Evolutionary conservation across 495 filamentous ascomycete genomes (phyloP), one percentile per base, ranked within the genome.

Genomic region (Neurospora sp.): DNA sequence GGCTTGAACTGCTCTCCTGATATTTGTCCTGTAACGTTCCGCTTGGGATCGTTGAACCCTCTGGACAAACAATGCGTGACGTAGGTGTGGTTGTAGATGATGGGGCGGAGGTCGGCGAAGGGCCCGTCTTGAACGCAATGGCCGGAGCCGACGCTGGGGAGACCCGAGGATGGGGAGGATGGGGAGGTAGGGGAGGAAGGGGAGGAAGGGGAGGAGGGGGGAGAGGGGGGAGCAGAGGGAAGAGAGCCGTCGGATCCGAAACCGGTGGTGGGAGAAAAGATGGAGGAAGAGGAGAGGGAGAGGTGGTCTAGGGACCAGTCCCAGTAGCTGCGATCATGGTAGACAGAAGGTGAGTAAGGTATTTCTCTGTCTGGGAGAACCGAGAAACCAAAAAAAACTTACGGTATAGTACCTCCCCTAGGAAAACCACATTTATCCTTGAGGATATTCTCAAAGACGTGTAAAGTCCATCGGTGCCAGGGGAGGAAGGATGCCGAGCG

Each of bases 21-120:
- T 0, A 46, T 72, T 0, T 23, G 4, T 0, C 70, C 70, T 0
- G 39, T 72, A 0, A 8, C 8, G 18, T 72, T n/a, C 4, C 39
- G 40, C 8, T 72, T 72, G 14, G 70, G 39, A 1, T 54, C 39
- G 14, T 72, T 72, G 39, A 72, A 72, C 3, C 70, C 70, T 2
- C 70, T 7, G 7, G 70, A 72, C 1, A 72, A 4, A 46, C 70
- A 72, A 41, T 72, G 70, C 44, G 70, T 72, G 39, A 44, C 12
- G 70, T 72, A 72, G 18, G 70, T 72, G 42, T 72, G 70, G 27
- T 72, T 72, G 41, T 62, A 72, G 41, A 72, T 62, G 70, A 72
- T 72, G 7, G 70, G 70, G 4, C 41, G 2, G 0, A 72, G 18
- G 11, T 54, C 70, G 23, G 41, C 27, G 10, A 72, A 72, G 39